Evolutionary conservation across 768 basidiomycete genomes (phyloP), one percentile per base, ranked within the genome.

Genomic region (Termitomyces titanicus): DNA sequence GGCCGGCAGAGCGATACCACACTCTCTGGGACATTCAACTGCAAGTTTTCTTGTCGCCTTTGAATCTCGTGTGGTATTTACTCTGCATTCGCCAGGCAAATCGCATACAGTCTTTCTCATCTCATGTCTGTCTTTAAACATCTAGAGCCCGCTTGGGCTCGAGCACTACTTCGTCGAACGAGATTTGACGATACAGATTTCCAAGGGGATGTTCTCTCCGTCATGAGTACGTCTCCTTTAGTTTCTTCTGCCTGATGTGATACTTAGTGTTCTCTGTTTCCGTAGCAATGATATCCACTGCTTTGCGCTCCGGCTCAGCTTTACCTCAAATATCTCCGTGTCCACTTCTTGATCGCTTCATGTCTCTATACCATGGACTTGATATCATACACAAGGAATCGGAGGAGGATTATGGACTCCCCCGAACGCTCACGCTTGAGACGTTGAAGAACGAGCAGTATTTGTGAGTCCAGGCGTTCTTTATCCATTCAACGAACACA

Each of bases 321-420:
- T 73, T 95, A 3, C 92, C 92, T 0, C 92, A 94, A 64, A 89
- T 94, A 51, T 94, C 92, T 2, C 92, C 93, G 0, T 88, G 86
- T 61, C 92, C 85, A 1, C 70, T 82, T 8, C 60, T 81, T 0
- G 79, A 81, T 57, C 68, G 80, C 10, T 82, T 79, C 57, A 70
- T 74, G 68, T 65, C 72, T 29, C 66, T 71, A 51, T 75, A 75
- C 47, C 79, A 87, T 51, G 85, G 87, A 3, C 63, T 88, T 51
- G 80, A 88, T 53, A 77, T 92, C 18, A 80, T 90, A 13, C 79
- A 85, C 31, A 79, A 84, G 57, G 86, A 88, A 37, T 79, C 81
- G 0, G 89, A 90, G 59, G 86, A 88, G 40, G 85, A 88, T 60
- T 87, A 84, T 63, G 89, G 88, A 1, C 72, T 93, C 0, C 90